Base-by-base conservation (phyloP, 1,284 basidiomycete genomes). In the Ceratobasidium sp. region DNA sequence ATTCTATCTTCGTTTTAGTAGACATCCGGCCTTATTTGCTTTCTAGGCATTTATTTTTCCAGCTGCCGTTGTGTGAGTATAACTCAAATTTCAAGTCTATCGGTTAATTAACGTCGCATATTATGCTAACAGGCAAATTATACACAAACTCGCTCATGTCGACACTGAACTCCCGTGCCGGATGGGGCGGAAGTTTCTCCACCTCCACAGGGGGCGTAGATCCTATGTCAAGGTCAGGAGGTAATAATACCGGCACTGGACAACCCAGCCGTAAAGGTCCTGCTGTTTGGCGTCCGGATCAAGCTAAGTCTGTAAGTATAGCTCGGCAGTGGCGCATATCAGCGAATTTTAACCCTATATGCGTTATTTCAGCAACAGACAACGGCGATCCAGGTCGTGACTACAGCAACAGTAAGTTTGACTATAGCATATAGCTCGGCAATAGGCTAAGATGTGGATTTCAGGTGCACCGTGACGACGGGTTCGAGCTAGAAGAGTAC, bases 141-240 rank as follows among this genome's bases (percentile, higher is more conserved):
- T 66, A 66, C 41, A 66, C 62, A n/a, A 66, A 66, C 27, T 53
- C 62, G 13, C 36, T 66, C 13, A 66, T 66, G 62, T 66, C 62
- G 13, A 66, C 62, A 5, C 62, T 66, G 5, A 66, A 66, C 62
- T 66, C 62, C 21, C 62, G 62, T 11, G 50, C 42, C 19, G 62
- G 62, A 8, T 66, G 62, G 62, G 62, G 62, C n/a, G 52, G 62
- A 39, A 66, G 62, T 41, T 66, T 54, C 29, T 66, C 62, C 1
- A 39, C 49, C n/a, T 5, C 33, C 33, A 36, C 33, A 36, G 59
- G 50, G 21, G 33, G 21, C 16, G 30, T 4, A 9, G 52, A 44
- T 2, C 62, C 62, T 7, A 25, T 16, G 50, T 54, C 52, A 14
- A 50, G 52, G 14, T 66, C 62, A 7, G 62, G 50, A 23, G 62